A percentile compares a stretch with the other conserved stretches of the same genome.
These are phyloP conservation scores for Peniophora sp. DNA, from an alignment of 1,284 basidiomycete genomes.

Conservation along the genomic window DNA sequence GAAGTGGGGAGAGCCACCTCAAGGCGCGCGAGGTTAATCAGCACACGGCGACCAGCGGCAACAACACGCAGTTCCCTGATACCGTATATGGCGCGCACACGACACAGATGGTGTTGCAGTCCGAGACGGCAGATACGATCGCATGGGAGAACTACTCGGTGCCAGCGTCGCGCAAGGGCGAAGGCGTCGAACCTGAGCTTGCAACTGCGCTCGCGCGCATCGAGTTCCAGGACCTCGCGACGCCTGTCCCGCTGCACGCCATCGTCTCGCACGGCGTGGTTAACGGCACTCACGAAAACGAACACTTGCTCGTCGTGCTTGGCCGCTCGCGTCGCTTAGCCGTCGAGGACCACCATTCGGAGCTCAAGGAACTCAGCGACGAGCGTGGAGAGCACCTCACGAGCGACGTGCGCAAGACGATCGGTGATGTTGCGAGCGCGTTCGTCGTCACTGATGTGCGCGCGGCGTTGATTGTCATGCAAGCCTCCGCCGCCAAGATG, in stretches of 20 bases:
- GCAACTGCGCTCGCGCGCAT: conserved; percentile 39
- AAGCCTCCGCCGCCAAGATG: conserved; percentile 34
- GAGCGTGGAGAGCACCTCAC: conserved; percentile 38
- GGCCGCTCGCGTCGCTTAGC: conserved; percentile 68
- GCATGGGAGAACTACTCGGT: conserved; percentile 29
- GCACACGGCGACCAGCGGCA: conserved; percentile 23
- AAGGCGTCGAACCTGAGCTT: conserved; percentile 18
- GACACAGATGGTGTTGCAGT: conserved; percentile 33
- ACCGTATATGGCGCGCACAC: conserved; percentile 35
- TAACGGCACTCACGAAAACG: conserved; percentile 15
- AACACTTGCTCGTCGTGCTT: conserved; percentile 47
- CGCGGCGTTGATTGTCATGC: conserved; percentile 63
- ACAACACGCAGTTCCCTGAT: conserved; percentile 29
- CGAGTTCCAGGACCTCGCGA: conserved; percentile 43
- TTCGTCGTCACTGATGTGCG: conserved; percentile 57
- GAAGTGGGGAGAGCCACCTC: neutral
- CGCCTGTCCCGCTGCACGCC: conserved; percentile 48
- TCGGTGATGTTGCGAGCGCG: conserved; percentile 75
- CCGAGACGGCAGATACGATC: conserved; percentile 37
- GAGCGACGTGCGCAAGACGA: conserved; percentile 64
- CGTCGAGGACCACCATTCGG: conserved; percentile 52
- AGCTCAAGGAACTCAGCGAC: conserved; percentile 59
- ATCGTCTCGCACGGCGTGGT: conserved; percentile 27
- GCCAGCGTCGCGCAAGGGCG: conserved; percentile 9
- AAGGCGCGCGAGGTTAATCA: conserved; percentile 18